phyloP scores from a whole-genome alignment of 768 basidiomycete species.

The Tricholomella constricta region DNA sequence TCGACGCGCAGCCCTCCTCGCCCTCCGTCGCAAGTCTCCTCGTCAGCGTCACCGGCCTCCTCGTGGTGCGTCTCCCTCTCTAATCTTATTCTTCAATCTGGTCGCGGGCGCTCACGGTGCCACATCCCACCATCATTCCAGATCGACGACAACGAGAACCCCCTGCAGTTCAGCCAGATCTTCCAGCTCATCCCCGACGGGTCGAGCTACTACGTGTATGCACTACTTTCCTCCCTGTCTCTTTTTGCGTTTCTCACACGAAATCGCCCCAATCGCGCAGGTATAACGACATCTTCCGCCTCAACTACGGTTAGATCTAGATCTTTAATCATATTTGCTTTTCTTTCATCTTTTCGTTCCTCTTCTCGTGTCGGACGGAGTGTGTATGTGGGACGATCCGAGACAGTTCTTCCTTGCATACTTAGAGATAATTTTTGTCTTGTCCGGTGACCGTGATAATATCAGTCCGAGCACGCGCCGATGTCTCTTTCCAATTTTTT shows the following conservation, averaged over 20 bases:
- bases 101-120: conserved; percentile 6
- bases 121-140: conserved; percentile 27
- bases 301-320: conserved; percentile 62
- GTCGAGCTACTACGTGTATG: conserved; percentile 82
- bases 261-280: conserved; percentile 35
- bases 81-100: background rate
- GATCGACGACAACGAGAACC: conserved; percentile 81
- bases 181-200: conserved; percentile 89
- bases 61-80: conserved; percentile 53
- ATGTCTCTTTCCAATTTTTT: background rate
- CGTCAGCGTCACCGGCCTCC: conserved; percentile 87
- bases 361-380: no score
- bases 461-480: conserved; percentile 13
- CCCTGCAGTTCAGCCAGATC: conserved; percentile 89
- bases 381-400: no score
- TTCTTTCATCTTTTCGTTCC: background rate
- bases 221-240: conserved; percentile 11
- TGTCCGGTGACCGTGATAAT: conserved; percentile 12
- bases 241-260: conserved; percentile 1
- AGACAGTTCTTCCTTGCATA: no score
- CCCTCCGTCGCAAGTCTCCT: conserved; percentile 55
- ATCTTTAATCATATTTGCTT: background rate
- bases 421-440: conserved; percentile 13
- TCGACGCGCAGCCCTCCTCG: conserved; percentile 87
- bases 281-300: conserved; percentile 90